Percentiles rank a stretch among this genome's conserved stretches.
Conservation (phyloP, 1,284 basidiomycete genomes). For the Apiotrichum veenhuisii region DNA sequence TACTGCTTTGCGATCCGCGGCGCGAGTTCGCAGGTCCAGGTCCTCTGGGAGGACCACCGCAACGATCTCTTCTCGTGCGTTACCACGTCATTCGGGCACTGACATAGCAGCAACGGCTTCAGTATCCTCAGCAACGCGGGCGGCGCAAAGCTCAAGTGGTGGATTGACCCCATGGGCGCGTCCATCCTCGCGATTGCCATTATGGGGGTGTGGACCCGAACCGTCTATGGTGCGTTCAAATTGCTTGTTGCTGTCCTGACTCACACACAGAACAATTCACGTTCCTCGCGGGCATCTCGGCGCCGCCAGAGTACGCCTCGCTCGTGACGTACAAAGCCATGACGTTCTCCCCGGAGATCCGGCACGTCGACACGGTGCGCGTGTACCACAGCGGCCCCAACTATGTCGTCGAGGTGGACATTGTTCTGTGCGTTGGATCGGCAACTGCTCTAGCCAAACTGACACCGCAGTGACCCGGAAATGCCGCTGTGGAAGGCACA, state of each 20-base stretch:
- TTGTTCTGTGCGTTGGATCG: slow-evolving; percentile 61
- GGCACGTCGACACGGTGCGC: slow-evolving; percentile 80
- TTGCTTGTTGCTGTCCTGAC: neutral
- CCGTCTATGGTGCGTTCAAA: slow-evolving; percentile 57
- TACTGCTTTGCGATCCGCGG: slow-evolving; percentile 77
- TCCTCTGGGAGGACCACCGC: slow-evolving; percentile 92
- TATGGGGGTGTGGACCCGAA: slow-evolving; percentile 73
- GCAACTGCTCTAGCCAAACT: neutral
- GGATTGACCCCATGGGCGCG: slow-evolving; percentile 51
- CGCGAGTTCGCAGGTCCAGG: slow-evolving; percentile 81
- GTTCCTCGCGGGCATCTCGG: slow-evolving; percentile 83
- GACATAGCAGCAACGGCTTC: slow-evolving; percentile 43
- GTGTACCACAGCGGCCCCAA: slow-evolving; percentile 73
- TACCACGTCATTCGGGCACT: neutral
- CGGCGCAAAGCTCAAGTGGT: slow-evolving; percentile 66
- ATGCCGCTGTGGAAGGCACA: slow-evolving; percentile 90
- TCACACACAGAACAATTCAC: slow-evolving; percentile 65
- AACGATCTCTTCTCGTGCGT: slow-evolving; percentile 72
- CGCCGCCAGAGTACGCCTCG: slow-evolving; percentile 83
- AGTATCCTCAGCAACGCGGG: slow-evolving; percentile 87
- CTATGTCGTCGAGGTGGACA: slow-evolving; percentile 91
- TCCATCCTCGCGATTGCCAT: slow-evolving; percentile 68
- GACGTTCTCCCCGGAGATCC: slow-evolving; percentile 81
- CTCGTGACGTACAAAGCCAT: slow-evolving; percentile 88
- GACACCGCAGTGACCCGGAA: slow-evolving; percentile 58